Evolutionary conservation across 2,329 filamentous ascomycete genomes (phyloP).

Genomic region (Aureobasidium subglaciale): DNA sequence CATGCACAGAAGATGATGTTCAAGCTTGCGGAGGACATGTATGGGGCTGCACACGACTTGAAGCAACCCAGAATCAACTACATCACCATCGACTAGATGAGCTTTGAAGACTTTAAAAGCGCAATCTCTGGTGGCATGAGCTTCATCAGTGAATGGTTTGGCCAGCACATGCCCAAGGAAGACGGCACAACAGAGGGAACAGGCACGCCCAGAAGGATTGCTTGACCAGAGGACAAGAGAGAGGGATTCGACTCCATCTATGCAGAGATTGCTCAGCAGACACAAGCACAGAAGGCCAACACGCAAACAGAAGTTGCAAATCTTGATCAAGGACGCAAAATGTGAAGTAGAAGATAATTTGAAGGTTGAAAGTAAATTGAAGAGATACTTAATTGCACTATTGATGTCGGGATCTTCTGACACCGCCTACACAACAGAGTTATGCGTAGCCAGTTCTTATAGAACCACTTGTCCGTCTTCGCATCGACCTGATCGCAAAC

Average conservation of each 20-base stretch:
- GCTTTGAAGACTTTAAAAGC: neutral
- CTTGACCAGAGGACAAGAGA: too few species aligned
- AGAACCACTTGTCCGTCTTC: constrained; percentile 51
- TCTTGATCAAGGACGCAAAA: neutral
- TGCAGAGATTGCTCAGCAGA: neutral
- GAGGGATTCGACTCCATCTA: neutral
- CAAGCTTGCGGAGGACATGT: neutral
- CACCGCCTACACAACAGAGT: constrained; percentile 67
- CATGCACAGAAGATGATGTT: neutral
- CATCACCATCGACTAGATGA: neutral
- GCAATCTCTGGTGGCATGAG: too few species aligned
- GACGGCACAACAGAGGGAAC: too few species aligned
- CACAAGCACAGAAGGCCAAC: too few species aligned
- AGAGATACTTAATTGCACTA: neutral
- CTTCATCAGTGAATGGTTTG: too few species aligned
- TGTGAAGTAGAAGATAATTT: too few species aligned
- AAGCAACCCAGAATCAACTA: neutral
- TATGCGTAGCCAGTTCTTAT: constrained; percentile 69
- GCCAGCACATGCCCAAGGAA: neutral
- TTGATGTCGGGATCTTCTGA: constrained; percentile 70
- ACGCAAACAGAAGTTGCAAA: too few species aligned
- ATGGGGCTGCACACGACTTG: neutral
- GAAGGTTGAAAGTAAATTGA: neutral
- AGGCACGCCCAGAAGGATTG: too few species aligned
- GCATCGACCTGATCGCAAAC: constrained; percentile 55